These are phyloP conservation scores for Termitomyces sp. DNA, from an alignment of 768 basidiomycete species.

Conservation along the genomic window DNA sequence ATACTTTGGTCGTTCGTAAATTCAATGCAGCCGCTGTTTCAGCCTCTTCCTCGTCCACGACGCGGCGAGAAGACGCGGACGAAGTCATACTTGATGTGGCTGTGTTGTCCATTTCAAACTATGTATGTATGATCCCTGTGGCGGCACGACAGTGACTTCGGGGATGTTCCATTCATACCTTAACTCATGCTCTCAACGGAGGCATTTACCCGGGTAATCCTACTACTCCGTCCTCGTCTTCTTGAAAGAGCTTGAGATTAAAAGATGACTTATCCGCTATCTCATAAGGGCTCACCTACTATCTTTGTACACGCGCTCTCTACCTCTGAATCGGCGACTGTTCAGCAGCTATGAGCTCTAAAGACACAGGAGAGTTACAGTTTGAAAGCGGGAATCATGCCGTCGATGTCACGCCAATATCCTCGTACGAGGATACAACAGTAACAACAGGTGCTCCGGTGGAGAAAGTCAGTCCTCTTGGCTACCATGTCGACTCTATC, in stretches of 20 bases:
- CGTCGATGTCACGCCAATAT: slow-evolving; percentile 13
- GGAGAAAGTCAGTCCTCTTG: slow-evolving; percentile 28
- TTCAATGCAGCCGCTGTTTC: not conserved
- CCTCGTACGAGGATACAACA: slow-evolving; percentile 22
- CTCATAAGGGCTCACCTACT: not conserved
- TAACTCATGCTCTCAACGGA: not conserved
- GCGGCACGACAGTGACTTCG: too few species aligned
- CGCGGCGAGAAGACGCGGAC: not conserved
- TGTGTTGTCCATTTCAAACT: not conserved
- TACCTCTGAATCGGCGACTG: not conserved
- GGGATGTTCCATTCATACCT: not conserved
- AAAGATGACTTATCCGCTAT: not conserved
- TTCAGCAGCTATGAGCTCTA: slow-evolving; percentile 10
- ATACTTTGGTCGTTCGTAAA: slow-evolving; percentile 13
- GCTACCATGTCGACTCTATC: slow-evolving; percentile 26
- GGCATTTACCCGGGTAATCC: too few species aligned
- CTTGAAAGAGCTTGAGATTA: not conserved
- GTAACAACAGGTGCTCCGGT: slow-evolving; percentile 24
- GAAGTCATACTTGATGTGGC: not conserved
- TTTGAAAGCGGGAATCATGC: slow-evolving; percentile 11
- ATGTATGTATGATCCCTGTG: too few species aligned
- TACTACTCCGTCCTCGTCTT: not conserved
- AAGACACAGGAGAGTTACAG: slow-evolving; percentile 4
- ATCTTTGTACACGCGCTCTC: not conserved
- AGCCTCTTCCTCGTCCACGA: not conserved